Conservation (phyloP, 805 yeast species). For the Candida palmyrensis region DNA sequence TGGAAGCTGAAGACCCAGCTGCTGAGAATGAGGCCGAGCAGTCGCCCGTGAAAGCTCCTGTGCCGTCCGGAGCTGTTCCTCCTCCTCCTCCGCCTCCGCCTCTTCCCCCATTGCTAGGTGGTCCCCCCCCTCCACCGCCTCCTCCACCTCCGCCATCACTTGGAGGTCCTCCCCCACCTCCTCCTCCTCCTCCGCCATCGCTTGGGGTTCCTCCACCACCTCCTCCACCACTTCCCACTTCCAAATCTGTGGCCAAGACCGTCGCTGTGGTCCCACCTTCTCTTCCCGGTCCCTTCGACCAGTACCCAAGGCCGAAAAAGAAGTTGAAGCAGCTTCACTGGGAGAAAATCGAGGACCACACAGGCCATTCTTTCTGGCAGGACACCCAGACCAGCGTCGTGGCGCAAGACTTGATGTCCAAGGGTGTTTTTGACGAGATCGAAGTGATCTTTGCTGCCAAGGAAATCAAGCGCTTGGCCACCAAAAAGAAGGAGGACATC, state of each 20-base stretch:
- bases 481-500: constrained; percentile 36
- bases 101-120: constrained; percentile 11
- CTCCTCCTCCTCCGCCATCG: constrained; percentile 17
- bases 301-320: constrained; percentile 51
- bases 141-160: constrained; percentile 27
- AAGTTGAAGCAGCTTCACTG: constrained; percentile 77
- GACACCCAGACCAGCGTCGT: constrained; percentile 36
- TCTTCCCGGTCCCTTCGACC: constrained; percentile 29
- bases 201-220: constrained; percentile 15
- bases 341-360: constrained; percentile 59
- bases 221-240: constrained; percentile 22
- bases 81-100: constrained; percentile 24
- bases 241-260: constrained; percentile 3
- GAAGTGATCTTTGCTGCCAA: constrained; percentile 57
- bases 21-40: not conserved
- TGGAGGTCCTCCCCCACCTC: constrained; percentile 6
- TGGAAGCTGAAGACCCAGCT: constrained; percentile 6
- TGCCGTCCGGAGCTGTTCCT: constrained; percentile 11
- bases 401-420: constrained; percentile 45
- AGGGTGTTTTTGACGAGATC: constrained; percentile 63
- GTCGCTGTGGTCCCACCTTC: constrained; percentile 14
- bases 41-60: constrained; percentile 1
- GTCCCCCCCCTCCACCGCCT: constrained; percentile 28
- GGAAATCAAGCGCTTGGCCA: constrained; percentile 42
- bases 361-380: constrained; percentile 63